A percentile compares a stretch with the other conserved stretches of the same genome.
These are phyloP conservation scores for Aspergillus brunneoviolaceus DNA, from an alignment of 2,329 filamentous ascomycete species.

Conservation along the genomic window DNA sequence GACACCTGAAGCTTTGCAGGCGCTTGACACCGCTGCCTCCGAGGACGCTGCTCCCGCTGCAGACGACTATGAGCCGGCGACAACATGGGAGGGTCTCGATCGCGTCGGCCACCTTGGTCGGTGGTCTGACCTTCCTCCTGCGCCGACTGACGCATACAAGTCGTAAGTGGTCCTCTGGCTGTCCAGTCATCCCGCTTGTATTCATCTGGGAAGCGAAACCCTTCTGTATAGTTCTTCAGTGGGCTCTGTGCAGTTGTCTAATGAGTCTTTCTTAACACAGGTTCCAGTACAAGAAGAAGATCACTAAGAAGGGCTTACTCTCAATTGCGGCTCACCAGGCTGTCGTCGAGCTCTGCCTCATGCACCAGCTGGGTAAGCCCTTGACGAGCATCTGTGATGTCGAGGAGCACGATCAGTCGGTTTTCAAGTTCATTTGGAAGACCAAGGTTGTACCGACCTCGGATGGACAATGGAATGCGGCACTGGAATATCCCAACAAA, in stretches of 20 bases:
- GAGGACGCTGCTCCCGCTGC: conserved; percentile 16
- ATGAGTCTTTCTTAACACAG: conserved; percentile 15
- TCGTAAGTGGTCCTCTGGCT: conserved; percentile 37
- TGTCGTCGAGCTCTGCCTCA: conserved; percentile 55
- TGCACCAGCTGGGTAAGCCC: conserved; percentile 46
- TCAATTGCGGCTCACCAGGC: conserved; percentile 54
- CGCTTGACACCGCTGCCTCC: conserved; percentile 14
- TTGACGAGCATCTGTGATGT: conserved; percentile 36
- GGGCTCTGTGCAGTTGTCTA: neutral
- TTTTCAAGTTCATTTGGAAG: conserved; percentile 33
- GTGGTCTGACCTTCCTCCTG: conserved; percentile 40
- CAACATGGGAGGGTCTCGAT: conserved; percentile 55
- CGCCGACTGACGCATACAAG: conserved; percentile 39
- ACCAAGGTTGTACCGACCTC: conserved; percentile 32
- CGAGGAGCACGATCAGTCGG: conserved; percentile 28
- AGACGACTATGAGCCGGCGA: conserved; percentile 46
- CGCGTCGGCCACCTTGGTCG: conserved; percentile 52
- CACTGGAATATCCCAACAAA: conserved; percentile 34
- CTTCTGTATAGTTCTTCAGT: neutral
- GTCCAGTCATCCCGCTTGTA: conserved; percentile 9
- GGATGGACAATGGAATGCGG: conserved; percentile 23
- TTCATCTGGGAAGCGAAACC: conserved; percentile 1
- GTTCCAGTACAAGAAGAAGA: conserved; percentile 39
- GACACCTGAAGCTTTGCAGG: conserved; percentile 13
- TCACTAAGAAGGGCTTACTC: conserved; percentile 37